Conservation (phyloP, 208 protist genomes). For the Leishmania aethiopica region DNA sequence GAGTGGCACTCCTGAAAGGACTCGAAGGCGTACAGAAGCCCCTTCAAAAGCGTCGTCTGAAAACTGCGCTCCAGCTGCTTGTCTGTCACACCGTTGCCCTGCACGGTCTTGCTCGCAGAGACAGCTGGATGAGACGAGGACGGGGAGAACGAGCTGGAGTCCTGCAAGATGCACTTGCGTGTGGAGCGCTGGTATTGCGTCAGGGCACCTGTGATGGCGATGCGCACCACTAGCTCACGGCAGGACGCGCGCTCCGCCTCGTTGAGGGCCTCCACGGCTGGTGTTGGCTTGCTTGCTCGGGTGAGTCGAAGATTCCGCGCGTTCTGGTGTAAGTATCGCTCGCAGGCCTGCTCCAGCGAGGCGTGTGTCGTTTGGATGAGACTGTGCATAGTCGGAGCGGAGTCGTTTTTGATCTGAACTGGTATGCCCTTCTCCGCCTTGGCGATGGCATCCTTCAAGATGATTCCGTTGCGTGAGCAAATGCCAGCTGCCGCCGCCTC, state of each 20-base stretch:
- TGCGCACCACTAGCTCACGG: constrained; percentile 52
- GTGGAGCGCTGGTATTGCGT: constrained; percentile 37
- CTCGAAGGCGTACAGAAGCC: constrained; percentile 80
- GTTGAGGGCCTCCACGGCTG: constrained; percentile 9
- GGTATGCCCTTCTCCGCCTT: constrained; percentile 31
- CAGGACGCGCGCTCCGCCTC: constrained; percentile 50
- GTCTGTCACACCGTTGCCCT: constrained; percentile 2
- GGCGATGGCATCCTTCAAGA: constrained; percentile 31
- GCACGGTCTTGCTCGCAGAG: not conserved
- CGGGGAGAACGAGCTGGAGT: constrained; percentile 1
- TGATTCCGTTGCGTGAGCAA: constrained; percentile 24
- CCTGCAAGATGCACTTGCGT: constrained; percentile 18
- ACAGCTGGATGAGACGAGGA: constrained; percentile 1
- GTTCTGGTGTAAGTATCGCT: constrained; percentile 8
- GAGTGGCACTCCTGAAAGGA: constrained; percentile 75
- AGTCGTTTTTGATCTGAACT: constrained; percentile 25
- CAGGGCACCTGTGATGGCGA: constrained; percentile 62
- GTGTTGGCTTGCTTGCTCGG: constrained; percentile 3
- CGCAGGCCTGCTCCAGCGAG: constrained; percentile 11
- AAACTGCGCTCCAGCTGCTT: constrained; percentile 37
- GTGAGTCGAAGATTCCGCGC: constrained; percentile 18
- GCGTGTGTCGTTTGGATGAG: constrained; percentile 10
- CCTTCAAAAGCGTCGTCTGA: constrained; percentile 60
- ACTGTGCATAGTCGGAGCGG: constrained; percentile 8
- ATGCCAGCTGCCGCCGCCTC: constrained; percentile 43